Evolutionary conservation across 129 eudicot genomes (phyloP), one percentile per base, ranked within the genome.

Genomic region (Tagetes patula): DNA sequence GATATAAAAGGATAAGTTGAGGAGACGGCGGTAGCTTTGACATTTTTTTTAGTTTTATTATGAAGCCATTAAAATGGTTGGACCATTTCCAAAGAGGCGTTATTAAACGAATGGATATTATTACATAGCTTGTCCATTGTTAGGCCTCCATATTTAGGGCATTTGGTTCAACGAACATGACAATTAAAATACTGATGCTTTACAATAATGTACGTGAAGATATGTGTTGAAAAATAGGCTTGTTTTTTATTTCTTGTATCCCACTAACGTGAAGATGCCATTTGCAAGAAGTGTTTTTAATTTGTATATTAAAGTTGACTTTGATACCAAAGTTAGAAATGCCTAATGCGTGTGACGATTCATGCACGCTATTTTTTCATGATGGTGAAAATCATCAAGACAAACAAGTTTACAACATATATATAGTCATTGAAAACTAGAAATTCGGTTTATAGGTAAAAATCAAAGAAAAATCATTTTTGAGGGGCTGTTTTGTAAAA

Each of bases 91-190:
- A 56, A 67, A 14, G 36, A 55, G 79, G 34, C 63, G 4, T 74
- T 48, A 39, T 40, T 41, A 42, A 67, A 76, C 37, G 61, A 55
- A 34, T 55, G 80, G 80, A 67, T 55, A 34, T 11, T 68, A 67
- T 46, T 43, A 33, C 42, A 56, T 45, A 56, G 67, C 74, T 55
- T 68, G 74, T 76, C 80, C 74, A 76, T 76, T 76, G 68, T 42
- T 55, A 56, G 38, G 13, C 59, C 68, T 54, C 38, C 56, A 61
- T 45, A 73, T 61, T 61, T 46, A 61, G 46, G 48, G 38, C 69
- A 33, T 2, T 73, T 36, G 12, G 9, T 73, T 61, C 70, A 73
- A 61, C 31, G 46, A 73, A 60, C 69, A 45, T 60, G 49, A 73
- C 39, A 73, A 46, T 60, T 32, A 0, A 43, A 11, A 42, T 14